Base-by-base conservation (phyloP, 768 basidiomycete genomes). In the Tubosaeta brunneosetosa region DNA sequence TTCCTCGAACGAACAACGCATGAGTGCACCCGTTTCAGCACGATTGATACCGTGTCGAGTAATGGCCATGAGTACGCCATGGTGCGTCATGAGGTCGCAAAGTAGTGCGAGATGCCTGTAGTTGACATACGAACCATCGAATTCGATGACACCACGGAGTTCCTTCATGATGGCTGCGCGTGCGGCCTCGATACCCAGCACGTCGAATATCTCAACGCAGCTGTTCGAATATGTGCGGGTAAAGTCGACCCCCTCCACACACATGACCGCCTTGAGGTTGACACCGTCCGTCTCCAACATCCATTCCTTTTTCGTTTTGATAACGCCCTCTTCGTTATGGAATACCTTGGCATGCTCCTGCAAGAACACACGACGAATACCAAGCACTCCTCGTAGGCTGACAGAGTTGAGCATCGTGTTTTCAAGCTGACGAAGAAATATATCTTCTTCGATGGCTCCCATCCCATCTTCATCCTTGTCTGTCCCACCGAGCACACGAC, bases 11-110 rank as follows among this genome's bases (percentile, higher is more conserved):
- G 97, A 98, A 70, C 93, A 98, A 46, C 97, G 79, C 88, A 98
- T 98, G 49, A 99, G 77, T 4, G 97, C 95, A 17, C 97, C 97
- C n/a, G 97, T 97, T 62, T 99, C 97, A 25, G 94, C 88, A 44
- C 97, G 86, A 72, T 99, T 99, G 72, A 99, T 99, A 69, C 97
- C 97, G 64, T 99, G 97, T 36, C 97, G 93, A 49, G 97, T 99
- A 72, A 99, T 99, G 4, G 94, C 91, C 94, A 97, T 98, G 45
- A 99, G 79, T 3, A 80, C 67, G 26, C 97, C 97, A 40, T 92
- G 89, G 64, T 95, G 91, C 11, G 94, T 98, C 97, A 99, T 99
- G 50, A 98, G 76, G 69, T 99, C 95, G 71, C 93, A 94, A 26
- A 99, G 82, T n/a, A 99, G 77, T 2, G 93, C 91, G 45, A 98